A percentile compares a stretch with the other conserved stretches of the same genome.
phyloP scores from a whole-genome alignment of 2,329 filamentous ascomycete species.

The Calonectria multiphialidica region DNA sequence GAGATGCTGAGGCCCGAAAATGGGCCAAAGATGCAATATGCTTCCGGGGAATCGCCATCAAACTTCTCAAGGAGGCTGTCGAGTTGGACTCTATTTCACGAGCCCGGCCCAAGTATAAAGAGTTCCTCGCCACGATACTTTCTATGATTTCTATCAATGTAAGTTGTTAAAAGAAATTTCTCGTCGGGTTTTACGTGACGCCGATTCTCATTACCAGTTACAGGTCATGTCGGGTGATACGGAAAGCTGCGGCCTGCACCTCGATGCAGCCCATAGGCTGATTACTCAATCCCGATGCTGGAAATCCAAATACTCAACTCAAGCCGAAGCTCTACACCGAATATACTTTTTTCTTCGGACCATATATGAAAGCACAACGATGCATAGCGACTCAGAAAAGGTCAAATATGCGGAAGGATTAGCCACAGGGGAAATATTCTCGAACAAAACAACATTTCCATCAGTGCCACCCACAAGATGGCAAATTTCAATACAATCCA shows the following conservation, averaged over 20 bases:
- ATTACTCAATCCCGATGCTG: constrained; percentile 32
- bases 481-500: neutral
- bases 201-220: neutral
- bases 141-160: constrained; percentile 46
- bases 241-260: constrained; percentile 34
- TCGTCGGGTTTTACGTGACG: too few species aligned
- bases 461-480: neutral
- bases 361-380: constrained; percentile 40
- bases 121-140: constrained; percentile 44
- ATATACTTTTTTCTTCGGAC: constrained; percentile 41
- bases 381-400: neutral
- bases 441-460: neutral
- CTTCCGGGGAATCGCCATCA: constrained; percentile 32
- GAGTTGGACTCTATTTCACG: constrained; percentile 27
- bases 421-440: neutral
- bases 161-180: neutral
- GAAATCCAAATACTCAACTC: constrained; percentile 34
- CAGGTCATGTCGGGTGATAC: constrained; percentile 43
- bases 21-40: constrained; percentile 32
- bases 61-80: constrained; percentile 37
- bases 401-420: neutral
- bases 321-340: constrained; percentile 35
- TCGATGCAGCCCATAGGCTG: constrained; percentile 33
- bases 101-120: constrained; percentile 40
- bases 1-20: constrained; percentile 24